These are phyloP conservation scores for Ceratocystis diversiconidia DNA, from an alignment of 2,329 filamentous ascomycete species.

Conservation along the genomic window DNA sequence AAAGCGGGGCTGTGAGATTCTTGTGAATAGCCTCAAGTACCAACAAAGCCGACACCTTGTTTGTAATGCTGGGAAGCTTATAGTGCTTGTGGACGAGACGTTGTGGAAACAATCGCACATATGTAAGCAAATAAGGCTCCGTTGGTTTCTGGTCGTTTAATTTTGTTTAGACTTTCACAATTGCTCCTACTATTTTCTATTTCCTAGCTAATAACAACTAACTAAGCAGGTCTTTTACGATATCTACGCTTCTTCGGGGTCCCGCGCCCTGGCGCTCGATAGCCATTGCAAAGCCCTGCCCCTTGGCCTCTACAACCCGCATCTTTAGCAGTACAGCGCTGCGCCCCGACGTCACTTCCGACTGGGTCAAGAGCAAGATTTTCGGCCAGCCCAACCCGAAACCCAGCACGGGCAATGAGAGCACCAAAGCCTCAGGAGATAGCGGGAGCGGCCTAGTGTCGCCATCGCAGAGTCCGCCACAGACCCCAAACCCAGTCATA, in stretches of 20 bases:
- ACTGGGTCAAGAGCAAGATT: constrained; percentile 14
- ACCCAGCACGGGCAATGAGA: neutral
- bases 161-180: too few species aligned
- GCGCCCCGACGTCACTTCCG: neutral
- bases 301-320: neutral
- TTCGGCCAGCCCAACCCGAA: constrained; percentile 10
- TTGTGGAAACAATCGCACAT: neutral
- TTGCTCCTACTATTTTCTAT: too few species aligned
- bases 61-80: too few species aligned
- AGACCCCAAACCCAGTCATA: constrained; percentile 16
- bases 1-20: constrained; percentile 10
- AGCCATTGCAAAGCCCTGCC: neutral
- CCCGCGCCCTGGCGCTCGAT: neutral
- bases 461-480: constrained; percentile 4
- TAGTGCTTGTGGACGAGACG: neutral
- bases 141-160: too few species aligned
- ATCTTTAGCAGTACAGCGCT: constrained; percentile 11
- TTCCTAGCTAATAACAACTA: neutral
- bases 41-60: neutral
- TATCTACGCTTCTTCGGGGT: constrained; percentile 12
- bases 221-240: constrained; percentile 4
- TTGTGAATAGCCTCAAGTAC: constrained; percentile 9
- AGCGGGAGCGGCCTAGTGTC: neutral
- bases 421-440: neutral
- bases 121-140: neutral